phyloP scores from a whole-genome alignment of 1,139 yeast genomes.

The Scheffersomyces titani region DNA sequence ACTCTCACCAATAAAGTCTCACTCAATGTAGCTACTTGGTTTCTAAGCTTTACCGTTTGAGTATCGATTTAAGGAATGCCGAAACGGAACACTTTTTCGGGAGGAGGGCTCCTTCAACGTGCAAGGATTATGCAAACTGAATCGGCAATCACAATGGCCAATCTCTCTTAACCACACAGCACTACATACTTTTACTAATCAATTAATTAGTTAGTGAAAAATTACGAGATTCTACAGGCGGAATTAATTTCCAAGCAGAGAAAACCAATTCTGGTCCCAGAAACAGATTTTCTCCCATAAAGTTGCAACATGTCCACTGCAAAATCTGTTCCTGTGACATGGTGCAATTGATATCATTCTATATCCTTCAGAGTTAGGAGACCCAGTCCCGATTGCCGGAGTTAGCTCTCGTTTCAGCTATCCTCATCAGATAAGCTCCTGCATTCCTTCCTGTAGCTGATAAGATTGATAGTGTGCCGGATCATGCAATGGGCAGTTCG shows the following conservation, averaged over 20 bases:
- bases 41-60: no score
- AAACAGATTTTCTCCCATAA: background rate
- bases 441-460: background rate
- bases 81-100: background rate
- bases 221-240: background rate
- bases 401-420: no score
- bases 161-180: background rate
- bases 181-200: background rate
- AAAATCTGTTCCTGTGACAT: background rate
- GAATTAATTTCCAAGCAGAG: background rate
- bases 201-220: background rate
- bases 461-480: background rate
- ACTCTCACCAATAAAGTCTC: background rate
- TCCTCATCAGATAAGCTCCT: background rate
- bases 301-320: background rate
- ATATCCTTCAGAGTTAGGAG: background rate
- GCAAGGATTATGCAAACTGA: background rate
- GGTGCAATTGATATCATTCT: background rate
- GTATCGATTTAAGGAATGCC: background rate
- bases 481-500: background rate
- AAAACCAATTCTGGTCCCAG: background rate
- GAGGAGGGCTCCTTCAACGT: background rate
- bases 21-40: no score
- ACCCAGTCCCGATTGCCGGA: background rate
- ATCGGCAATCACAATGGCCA: background rate